These are phyloP conservation scores for Syncephalastrum racemosum DNA, from an alignment of 371 early-diverging fungal genomes.

Conservation along the genomic window DNA sequence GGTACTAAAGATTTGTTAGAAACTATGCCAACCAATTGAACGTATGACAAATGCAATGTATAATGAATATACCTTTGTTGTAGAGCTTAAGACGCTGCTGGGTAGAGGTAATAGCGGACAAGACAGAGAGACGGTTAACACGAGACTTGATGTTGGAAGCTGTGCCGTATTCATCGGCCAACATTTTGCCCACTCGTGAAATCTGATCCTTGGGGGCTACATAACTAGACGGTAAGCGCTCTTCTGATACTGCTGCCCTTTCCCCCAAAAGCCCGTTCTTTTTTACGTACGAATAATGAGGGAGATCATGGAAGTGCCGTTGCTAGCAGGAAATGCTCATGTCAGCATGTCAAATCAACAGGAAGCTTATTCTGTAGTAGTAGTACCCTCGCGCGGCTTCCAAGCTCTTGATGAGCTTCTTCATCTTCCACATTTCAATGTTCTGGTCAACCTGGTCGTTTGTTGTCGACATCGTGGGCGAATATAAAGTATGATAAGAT, in stretches of 20 bases:
- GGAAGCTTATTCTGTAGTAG: not conserved
- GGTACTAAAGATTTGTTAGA: conserved; percentile 57
- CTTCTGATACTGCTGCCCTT: not conserved
- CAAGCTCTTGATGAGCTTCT: conserved; percentile 95
- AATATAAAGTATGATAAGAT: conserved; percentile 1
- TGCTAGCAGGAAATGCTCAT: conserved; percentile 50
- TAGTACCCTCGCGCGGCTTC: conserved; percentile 92
- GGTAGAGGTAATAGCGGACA: conserved; percentile 98
- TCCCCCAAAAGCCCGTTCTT: too few species aligned
- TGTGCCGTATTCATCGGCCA: conserved; percentile 99
- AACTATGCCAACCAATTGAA: not conserved
- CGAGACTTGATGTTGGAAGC: conserved; percentile 99
- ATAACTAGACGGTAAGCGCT: not conserved
- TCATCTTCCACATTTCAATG: conserved; percentile 97
- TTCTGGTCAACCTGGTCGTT: conserved; percentile 61
- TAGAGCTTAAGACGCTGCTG: conserved; percentile 98
- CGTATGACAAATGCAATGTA: not conserved
- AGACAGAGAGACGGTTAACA: conserved; percentile 98
- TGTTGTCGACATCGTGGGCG: conserved; percentile 16
- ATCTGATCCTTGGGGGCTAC: conserved; percentile 94
- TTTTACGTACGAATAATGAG: conserved; percentile 84
- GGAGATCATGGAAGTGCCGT: conserved; percentile 99
- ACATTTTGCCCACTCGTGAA: conserved; percentile 89
- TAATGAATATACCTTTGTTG: conserved; percentile 56
- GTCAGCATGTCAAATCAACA: not conserved